These are phyloP conservation scores for Podospora anserina DNA, from an alignment of 495 filamentous ascomycete genomes.

Conservation along the genomic window DNA sequence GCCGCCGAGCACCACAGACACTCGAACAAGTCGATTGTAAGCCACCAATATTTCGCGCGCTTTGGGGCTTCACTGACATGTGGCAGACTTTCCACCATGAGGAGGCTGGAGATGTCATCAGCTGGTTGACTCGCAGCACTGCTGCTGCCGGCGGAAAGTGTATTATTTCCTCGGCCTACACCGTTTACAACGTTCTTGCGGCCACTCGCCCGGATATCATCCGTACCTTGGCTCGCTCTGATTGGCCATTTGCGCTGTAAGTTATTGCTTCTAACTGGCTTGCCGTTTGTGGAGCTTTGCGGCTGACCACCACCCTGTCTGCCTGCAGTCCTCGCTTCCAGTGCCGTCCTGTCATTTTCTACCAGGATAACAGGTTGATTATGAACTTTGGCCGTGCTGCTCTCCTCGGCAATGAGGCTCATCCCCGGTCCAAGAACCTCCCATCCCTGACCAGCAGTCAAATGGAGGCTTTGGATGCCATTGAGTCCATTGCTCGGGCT, in stretches of 20 bases:
- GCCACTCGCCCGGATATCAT: slow-evolving; percentile 60
- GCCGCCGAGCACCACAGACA: slow-evolving; percentile 49
- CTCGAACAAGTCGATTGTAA: slow-evolving; percentile 49
- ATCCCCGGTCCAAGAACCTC: slow-evolving; percentile 52
- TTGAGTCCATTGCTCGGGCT: slow-evolving; percentile 58
- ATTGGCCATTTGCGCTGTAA: slow-evolving; percentile 66
- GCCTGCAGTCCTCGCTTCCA: slow-evolving; percentile 48
- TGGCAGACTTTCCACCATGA: slow-evolving; percentile 71
- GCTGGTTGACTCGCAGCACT: slow-evolving; percentile 56
- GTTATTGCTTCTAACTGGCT: slow-evolving; percentile 20
- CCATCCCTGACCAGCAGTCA: slow-evolving; percentile 57
- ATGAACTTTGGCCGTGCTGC: slow-evolving; percentile 61
- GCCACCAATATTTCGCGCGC: slow-evolving; percentile 15
- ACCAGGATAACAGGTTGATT: slow-evolving; percentile 51
- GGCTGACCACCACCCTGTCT: neutral
- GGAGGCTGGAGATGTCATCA: slow-evolving; percentile 62
- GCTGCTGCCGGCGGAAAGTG: slow-evolving; percentile 58
- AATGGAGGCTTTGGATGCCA: slow-evolving; percentile 59
- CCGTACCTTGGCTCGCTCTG: slow-evolving; percentile 51
- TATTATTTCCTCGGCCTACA: slow-evolving; percentile 57
- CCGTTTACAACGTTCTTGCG: slow-evolving; percentile 63
- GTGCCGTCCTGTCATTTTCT: slow-evolving; percentile 57
- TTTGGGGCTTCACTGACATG: neutral
- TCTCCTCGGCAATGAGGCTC: slow-evolving; percentile 54
- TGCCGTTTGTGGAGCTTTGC: neutral